Percentiles rank a stretch among this genome's conserved stretches.
Conservation (phyloP, 192 early-diverging fungal genomes). For the Lunasporangiospora selenospora region DNA sequence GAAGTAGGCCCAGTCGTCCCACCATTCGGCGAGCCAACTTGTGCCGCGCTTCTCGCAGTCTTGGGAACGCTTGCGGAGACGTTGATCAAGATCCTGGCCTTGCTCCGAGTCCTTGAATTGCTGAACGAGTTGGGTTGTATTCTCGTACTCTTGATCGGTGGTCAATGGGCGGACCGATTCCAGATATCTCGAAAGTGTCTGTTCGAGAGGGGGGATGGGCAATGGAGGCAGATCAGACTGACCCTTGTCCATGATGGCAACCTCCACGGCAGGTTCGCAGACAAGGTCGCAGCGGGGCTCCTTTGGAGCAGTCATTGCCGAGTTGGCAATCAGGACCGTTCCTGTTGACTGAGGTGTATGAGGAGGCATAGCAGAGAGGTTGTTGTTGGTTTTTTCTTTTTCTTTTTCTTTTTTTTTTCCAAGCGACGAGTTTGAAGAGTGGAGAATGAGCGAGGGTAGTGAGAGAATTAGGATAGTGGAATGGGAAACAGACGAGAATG, state of each 20-base stretch:
- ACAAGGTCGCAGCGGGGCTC: slow-evolving; percentile 9
- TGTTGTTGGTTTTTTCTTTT: background rate
- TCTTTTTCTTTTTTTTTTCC: background rate
- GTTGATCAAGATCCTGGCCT: slow-evolving; percentile 20
- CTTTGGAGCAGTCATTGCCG: slow-evolving; percentile 33
- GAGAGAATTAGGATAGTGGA: too few relatives aligned
- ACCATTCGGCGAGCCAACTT: slow-evolving; percentile 51
- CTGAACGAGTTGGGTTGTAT: slow-evolving; percentile 48
- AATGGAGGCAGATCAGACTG: slow-evolving; percentile 44
- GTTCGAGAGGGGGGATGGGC: slow-evolving; percentile 57
- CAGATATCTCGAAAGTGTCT: slow-evolving; percentile 55
- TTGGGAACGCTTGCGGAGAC: slow-evolving; percentile 48
- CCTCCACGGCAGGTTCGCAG: slow-evolving; percentile 1
- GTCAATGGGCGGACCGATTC: slow-evolving; percentile 52
- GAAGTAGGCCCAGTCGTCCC: slow-evolving; percentile 48
- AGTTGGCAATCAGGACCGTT: slow-evolving; percentile 33
- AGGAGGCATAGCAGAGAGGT: slow-evolving; percentile 18
- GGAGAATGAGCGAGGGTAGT: background rate
- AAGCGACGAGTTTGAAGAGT: background rate
- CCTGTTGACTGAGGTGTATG: slow-evolving; percentile 19
- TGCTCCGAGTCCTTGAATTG: slow-evolving; percentile 46
- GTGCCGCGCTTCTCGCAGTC: slow-evolving; percentile 49
- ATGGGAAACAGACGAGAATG: background rate
- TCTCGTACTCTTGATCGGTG: slow-evolving; percentile 47
- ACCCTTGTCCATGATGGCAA: slow-evolving; percentile 25